Percentiles rank a stretch among this genome's conserved stretches.
phyloP scores from a whole-genome alignment of 2,329 filamentous ascomycete species.

The Metarhizium rileyi region DNA sequence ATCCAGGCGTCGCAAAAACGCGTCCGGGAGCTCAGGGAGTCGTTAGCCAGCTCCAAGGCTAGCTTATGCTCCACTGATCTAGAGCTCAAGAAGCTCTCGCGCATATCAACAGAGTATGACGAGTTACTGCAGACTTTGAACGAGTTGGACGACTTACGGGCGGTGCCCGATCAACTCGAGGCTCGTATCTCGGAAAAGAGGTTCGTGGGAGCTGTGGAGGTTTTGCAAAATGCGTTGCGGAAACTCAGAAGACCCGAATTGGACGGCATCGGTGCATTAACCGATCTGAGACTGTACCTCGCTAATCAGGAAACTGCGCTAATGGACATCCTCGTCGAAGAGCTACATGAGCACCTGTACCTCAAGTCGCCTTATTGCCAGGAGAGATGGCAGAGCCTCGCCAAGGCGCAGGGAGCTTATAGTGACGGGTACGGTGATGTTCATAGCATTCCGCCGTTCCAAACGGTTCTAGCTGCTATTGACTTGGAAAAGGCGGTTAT shows the following conservation, averaged over 20 bases:
- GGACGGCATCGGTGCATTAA: slow-evolving; percentile 81
- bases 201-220: slow-evolving; percentile 85
- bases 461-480: slow-evolving; percentile 48
- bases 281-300: slow-evolving; percentile 78
- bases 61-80: slow-evolving; percentile 80
- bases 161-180: slow-evolving; percentile 85
- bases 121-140: slow-evolving; percentile 75
- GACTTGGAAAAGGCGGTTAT: slow-evolving; percentile 53
- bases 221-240: slow-evolving; percentile 76
- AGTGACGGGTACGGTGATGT: slow-evolving; percentile 39
- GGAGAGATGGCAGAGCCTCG: slow-evolving; percentile 82
- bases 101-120: slow-evolving; percentile 82
- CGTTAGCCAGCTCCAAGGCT: slow-evolving; percentile 69
- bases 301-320: slow-evolving; percentile 86
- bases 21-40: slow-evolving; percentile 73
- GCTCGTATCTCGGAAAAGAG: slow-evolving; percentile 93
- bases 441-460: slow-evolving; percentile 42
- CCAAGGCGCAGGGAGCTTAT: slow-evolving; percentile 52
- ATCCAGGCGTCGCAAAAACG: slow-evolving; percentile 82
- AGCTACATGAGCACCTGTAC: slow-evolving; percentile 93
- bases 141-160: slow-evolving; percentile 78
- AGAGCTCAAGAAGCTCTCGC: slow-evolving; percentile 82
- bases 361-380: slow-evolving; percentile 97
- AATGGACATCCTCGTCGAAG: slow-evolving; percentile 93
- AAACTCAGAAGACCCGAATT: slow-evolving; percentile 80